A percentile compares a stretch with the other conserved stretches of the same genome.
Conservation (phyloP, 805 yeast species). For the Saturnispora halmiae region DNA sequence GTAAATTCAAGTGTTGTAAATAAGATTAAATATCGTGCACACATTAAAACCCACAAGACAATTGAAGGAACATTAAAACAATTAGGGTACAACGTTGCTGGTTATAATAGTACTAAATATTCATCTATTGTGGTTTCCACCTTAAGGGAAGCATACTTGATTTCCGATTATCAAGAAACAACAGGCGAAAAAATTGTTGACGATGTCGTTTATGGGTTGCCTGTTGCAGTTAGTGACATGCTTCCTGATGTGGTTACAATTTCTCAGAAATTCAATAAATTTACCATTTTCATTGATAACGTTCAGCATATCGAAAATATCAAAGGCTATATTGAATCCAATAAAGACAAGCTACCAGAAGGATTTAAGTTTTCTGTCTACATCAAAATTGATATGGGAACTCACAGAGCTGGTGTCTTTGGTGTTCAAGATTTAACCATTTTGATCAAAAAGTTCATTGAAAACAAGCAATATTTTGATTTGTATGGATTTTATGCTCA, state of each 20-base stretch:
- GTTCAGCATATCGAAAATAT: constrained; percentile 45
- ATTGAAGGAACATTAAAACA: constrained; percentile 49
- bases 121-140: constrained; percentile 56
- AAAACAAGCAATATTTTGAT: constrained; percentile 29
- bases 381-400: constrained; percentile 64
- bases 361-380: constrained; percentile 49
- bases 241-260: constrained; percentile 40
- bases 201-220: constrained; percentile 52
- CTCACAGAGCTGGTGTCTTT: constrained; percentile 55
- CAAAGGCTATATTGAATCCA: constrained; percentile 26
- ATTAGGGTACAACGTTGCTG: constrained; percentile 36
- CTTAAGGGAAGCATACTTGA: constrained; percentile 51
- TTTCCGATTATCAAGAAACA: constrained; percentile 12
- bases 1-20: constrained; percentile 1
- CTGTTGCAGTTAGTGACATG: constrained; percentile 39
- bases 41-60: constrained; percentile 68
- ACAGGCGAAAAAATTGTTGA: constrained; percentile 17
- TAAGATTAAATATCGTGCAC: constrained; percentile 45
- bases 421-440: neutral
- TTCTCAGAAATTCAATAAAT: constrained; percentile 27
- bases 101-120: constrained; percentile 29
- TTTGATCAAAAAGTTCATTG: constrained; percentile 21
- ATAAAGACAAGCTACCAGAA: constrained; percentile 4
- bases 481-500: constrained; percentile 69
- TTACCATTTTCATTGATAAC: constrained; percentile 57